Conservation (phyloP, 345 rosid genomes). For the Eucalyptus leucophloia region DNA sequence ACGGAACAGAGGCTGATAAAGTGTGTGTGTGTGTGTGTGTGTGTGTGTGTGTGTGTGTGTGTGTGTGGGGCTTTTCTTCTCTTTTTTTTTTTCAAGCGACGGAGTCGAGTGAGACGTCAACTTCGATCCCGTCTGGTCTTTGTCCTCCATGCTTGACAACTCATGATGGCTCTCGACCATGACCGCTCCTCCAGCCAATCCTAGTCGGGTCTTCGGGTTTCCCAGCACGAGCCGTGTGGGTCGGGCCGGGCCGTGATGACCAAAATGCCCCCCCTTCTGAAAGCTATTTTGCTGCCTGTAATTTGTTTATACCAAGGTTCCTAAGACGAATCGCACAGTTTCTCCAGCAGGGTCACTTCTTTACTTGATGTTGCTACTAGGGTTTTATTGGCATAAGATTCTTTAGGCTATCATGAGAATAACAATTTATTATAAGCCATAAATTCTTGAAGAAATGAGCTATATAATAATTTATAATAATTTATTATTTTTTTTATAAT, state of each 20-base stretch:
- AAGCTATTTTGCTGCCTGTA: not conserved
- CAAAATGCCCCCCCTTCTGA: not conserved
- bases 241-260: not conserved
- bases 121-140: not conserved
- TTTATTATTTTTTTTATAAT: no score
- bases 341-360: not conserved
- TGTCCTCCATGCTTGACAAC: not conserved
- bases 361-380: accelerated
- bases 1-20: not conserved
- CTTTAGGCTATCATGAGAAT: accelerated
- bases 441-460: accelerated
- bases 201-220: not conserved
- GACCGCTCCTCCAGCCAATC: not conserved
- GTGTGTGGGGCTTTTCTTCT: not conserved
- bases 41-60: no score
- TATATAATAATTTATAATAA: accelerated
- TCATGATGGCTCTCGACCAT: not conserved
- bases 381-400: accelerated
- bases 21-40: no score
- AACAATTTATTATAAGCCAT: accelerated
- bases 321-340: no score
- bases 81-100: not conserved
- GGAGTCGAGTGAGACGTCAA: not conserved
- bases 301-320: no score
- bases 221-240: not conserved